A percentile compares a stretch with the other conserved stretches of the same genome.
Conservation (phyloP, 768 basidiomycete species). For the Rhizopogon vesiculosus region DNA sequence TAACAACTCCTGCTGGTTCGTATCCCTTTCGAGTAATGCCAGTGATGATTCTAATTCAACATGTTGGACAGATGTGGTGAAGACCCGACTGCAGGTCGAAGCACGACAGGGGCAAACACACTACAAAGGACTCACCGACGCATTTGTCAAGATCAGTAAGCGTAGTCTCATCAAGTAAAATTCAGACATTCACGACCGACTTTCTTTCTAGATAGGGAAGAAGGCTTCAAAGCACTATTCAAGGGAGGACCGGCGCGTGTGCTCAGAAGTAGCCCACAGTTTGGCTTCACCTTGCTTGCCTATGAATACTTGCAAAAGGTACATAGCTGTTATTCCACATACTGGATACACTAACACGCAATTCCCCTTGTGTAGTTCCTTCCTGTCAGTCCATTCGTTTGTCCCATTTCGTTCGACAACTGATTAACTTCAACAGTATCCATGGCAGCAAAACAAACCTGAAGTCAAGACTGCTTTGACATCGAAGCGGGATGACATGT, state of each 20-base stretch:
- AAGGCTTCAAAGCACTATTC: slow-evolving; percentile 86
- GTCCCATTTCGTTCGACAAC: not conserved
- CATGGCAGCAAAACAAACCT: slow-evolving; percentile 66
- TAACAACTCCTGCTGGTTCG: slow-evolving; percentile 86
- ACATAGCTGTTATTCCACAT: slow-evolving; percentile 17
- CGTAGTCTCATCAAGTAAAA: slow-evolving; percentile 11
- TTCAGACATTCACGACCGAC: slow-evolving; percentile 5
- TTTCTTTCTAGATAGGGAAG: slow-evolving; percentile 65
- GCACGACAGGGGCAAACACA: slow-evolving; percentile 85
- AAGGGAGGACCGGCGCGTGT: slow-evolving; percentile 90
- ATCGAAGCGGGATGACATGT: slow-evolving; percentile 74
- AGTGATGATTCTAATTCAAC: slow-evolving; percentile 11
- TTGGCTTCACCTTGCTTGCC: slow-evolving; percentile 87
- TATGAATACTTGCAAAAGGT: slow-evolving; percentile 71
- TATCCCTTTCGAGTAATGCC: slow-evolving; percentile 4
- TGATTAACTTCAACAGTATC: slow-evolving; percentile 51
- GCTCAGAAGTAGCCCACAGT: slow-evolving; percentile 86
- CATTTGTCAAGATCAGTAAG: slow-evolving; percentile 86
- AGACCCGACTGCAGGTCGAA: slow-evolving; percentile 94
- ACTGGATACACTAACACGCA: not conserved
- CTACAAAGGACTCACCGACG: slow-evolving; percentile 88
- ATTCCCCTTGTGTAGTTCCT: slow-evolving; percentile 20
- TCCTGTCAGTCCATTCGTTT: slow-evolving; percentile 19
- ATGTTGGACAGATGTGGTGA: slow-evolving; percentile 75
- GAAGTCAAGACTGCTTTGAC: slow-evolving; percentile 68